phyloP scores from a whole-genome alignment of 176 grass and related monocot species.

The Phoenix roebelenii region DNA sequence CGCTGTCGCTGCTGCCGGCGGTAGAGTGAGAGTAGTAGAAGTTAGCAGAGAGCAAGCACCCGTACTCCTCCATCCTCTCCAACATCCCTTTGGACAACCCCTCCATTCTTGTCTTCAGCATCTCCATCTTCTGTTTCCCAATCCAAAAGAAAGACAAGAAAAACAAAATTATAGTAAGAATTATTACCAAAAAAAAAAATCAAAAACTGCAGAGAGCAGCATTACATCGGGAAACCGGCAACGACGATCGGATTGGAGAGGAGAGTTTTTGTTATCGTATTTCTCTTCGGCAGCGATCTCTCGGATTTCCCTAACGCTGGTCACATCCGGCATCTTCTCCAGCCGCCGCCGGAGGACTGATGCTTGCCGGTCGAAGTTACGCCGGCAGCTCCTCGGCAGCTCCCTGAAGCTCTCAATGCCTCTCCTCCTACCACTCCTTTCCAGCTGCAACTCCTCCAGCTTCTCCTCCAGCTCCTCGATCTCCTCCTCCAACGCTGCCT shows the following conservation, averaged over 20 bases:
- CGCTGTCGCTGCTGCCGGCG: constrained; percentile 13
- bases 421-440: constrained; percentile 47
- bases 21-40: background rate
- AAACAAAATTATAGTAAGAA: no score
- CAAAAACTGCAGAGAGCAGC: no score
- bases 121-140: constrained; percentile 44
- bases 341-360: constrained; percentile 56
- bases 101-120: constrained; percentile 79
- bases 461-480: constrained; percentile 70
- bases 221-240: constrained; percentile 31
- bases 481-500: constrained; percentile 40
- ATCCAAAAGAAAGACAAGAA: no score
- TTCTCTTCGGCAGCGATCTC: constrained; percentile 33
- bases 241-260: no score
- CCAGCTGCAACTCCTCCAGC: constrained; percentile 52
- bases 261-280: background rate
- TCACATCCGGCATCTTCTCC: constrained; percentile 52
- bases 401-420: constrained; percentile 3
- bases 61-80: constrained; percentile 73
- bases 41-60: constrained; percentile 15
- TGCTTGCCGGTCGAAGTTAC: constrained; percentile 87
- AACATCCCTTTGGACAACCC: constrained; percentile 83
- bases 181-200: no score
- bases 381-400: constrained; percentile 42
- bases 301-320: constrained; percentile 58